phyloP scores from a whole-genome alignment of 2,329 filamentous ascomycete genomes.

The Colletotrichum coccodes region DNA sequence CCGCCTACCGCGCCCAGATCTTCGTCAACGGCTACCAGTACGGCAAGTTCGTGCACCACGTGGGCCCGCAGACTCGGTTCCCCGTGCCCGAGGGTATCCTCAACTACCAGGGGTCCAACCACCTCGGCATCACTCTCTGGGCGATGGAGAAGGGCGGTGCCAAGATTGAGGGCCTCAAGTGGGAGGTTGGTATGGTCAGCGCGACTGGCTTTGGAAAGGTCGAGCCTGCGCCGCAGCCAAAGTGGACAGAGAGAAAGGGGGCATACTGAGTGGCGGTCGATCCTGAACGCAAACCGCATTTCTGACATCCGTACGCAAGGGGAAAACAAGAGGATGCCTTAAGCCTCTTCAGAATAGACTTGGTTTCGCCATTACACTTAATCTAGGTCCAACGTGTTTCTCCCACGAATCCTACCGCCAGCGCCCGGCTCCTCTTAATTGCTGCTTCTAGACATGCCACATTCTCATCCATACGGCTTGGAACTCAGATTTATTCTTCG shows the following conservation, averaged over 20 bases:
- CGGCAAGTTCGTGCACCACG: constrained; percentile 63
- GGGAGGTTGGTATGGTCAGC: constrained; percentile 53
- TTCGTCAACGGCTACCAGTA: constrained; percentile 80
- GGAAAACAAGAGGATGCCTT: too few species aligned
- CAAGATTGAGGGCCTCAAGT: constrained; percentile 38
- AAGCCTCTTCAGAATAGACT: too few species aligned
- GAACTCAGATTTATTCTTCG: too few species aligned
- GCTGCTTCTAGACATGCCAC: too few species aligned
- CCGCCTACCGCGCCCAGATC: constrained; percentile 65
- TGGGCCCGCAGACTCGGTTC: constrained; percentile 75
- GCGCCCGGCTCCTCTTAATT: too few species aligned
- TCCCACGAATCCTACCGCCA: too few species aligned
- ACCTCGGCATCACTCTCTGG: constrained; percentile 74
- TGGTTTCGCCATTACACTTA: too few species aligned
- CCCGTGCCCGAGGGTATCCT: constrained; percentile 76
- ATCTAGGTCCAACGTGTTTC: too few species aligned
- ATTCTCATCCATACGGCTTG: too few species aligned
- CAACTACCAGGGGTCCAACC: constrained; percentile 74
- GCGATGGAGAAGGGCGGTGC: constrained; percentile 64
- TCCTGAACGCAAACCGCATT: too few species aligned
- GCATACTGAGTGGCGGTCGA: constrained; percentile 59
- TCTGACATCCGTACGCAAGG: too few species aligned
- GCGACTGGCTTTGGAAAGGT: constrained; percentile 55
- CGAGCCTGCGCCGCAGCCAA: constrained; percentile 51
- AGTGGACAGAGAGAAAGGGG: constrained; percentile 52